Conservation (phyloP, 2,329 filamentous ascomycete genomes). For the Colletotrichum sp. region DNA sequence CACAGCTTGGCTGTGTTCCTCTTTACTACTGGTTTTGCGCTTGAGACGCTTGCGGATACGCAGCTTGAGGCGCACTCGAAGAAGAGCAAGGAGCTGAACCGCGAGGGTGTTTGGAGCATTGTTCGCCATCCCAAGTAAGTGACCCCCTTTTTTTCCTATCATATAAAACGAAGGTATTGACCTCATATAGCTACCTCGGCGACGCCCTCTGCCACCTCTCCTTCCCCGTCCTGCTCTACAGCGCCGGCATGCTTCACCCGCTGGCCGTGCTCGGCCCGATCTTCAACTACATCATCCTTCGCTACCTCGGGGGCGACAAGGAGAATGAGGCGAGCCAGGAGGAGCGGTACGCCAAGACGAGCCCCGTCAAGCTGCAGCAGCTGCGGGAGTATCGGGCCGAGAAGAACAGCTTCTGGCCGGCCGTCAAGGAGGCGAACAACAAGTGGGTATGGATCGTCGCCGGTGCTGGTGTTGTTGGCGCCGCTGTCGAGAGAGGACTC, state of each 20-base stretch:
- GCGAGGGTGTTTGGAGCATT: constrained; percentile 66
- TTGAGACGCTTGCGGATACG: constrained; percentile 62
- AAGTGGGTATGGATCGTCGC: constrained; percentile 61
- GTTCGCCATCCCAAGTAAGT: constrained; percentile 67
- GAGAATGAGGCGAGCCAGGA: constrained; percentile 58
- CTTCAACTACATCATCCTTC: constrained; percentile 64
- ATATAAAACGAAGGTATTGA: background rate
- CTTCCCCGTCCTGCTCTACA: constrained; percentile 62
- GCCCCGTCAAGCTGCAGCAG: constrained; percentile 56
- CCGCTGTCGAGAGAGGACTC: constrained; percentile 44
- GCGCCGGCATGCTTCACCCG: constrained; percentile 58
- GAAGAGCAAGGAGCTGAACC: constrained; percentile 41
- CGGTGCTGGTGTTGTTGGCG: constrained; percentile 53
- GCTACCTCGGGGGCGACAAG: constrained; percentile 61
- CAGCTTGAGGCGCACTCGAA: constrained; percentile 54
- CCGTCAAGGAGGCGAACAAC: constrained; percentile 52
- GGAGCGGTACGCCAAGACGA: constrained; percentile 54
- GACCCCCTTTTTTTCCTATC: no score
- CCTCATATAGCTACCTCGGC: constrained; percentile 58
- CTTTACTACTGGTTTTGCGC: constrained; percentile 59
- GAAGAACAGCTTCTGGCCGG: constrained; percentile 68
- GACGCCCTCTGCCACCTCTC: constrained; percentile 64
- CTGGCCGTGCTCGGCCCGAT: constrained; percentile 59
- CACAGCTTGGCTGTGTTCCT: constrained; percentile 55
- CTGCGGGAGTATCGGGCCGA: constrained; percentile 55